Base-by-base conservation (phyloP, 192 early-diverging fungal species). In the Lobulomyces angularis region DNA sequence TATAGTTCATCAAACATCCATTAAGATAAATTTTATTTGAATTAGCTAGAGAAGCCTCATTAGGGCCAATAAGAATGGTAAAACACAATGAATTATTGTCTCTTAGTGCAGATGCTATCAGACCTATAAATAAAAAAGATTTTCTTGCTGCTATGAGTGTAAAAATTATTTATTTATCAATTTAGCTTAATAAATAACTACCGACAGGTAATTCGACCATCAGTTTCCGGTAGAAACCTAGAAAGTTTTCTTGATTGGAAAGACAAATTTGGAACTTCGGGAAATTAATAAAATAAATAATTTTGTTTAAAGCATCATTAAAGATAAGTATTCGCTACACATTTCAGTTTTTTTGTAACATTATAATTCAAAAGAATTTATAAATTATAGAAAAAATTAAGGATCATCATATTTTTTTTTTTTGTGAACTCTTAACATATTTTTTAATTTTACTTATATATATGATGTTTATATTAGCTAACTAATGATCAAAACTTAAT, bases 31-130 rank as follows among this genome's bases (percentile, higher is more conserved):
- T 7, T 50, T 20, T 22, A 1, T 2, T 12, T 35, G 11, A 27
- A 18, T 32, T 26, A 67, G 70, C 71, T 1, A 63, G 67, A 0
- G 71, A 74, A 38, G 71, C 71, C 3, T 64, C 65, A 5, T 36
- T 74, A 3, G 63, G 61, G 7, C 71, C 71, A 5, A 64, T 74
- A 30, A 56, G 71, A 5, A 44, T 42, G 21, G 46, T 74, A 3
- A 67, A 67, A n/a, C 39, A 48, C 11, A 46, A 47, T 17, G n/a
- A n/a, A n/a, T 43, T 74, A 8, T 8, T 69, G 6, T 55, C 56
- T 1, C 57, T 58, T 1, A 30, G 53, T 12, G 41, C 30, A 5
- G 59, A 65, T 5, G 19, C 48, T 6, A 53, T 74, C 23, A 53
- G 67, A 8, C 53, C 59, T 3, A 71, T 74, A 9, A 8, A 20